A percentile compares a stretch with the other conserved stretches of the same genome.
These are phyloP conservation scores for Spathaspora sp. DNA, from an alignment of 1,139 yeast genomes.

Conservation along the genomic window DNA sequence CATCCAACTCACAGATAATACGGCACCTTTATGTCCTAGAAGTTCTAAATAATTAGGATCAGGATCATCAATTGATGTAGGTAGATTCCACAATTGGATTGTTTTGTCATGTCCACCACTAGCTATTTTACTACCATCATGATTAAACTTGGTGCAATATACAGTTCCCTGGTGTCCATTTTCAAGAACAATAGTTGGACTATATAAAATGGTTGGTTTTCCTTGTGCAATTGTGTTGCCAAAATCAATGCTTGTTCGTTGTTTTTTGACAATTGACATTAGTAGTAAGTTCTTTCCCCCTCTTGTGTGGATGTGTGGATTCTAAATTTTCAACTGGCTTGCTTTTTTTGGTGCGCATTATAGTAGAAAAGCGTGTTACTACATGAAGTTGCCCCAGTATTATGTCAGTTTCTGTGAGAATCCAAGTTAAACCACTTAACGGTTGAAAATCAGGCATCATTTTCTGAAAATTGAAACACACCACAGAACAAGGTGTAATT, in stretches of 20 bases:
- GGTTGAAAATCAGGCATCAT: too few relatives aligned
- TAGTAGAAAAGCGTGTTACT: too few relatives aligned
- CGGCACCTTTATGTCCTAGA: slow-evolving; percentile 51
- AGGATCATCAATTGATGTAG: slow-evolving; percentile 22
- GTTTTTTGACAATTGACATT: slow-evolving; percentile 1
- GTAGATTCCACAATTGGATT: slow-evolving; percentile 47
- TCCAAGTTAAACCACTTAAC: too few relatives aligned
- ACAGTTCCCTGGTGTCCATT: slow-evolving; percentile 52
- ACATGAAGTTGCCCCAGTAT: too few relatives aligned
- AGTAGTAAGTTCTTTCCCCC: background rate
- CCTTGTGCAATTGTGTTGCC: background rate
- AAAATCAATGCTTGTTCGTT: slow-evolving; percentile 1
- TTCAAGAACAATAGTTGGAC: slow-evolving; percentile 14
- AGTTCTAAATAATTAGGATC: slow-evolving; percentile 38
- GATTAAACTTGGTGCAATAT: slow-evolving; percentile 42
- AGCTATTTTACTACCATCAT: slow-evolving; percentile 43
- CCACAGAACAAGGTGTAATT: too few relatives aligned
- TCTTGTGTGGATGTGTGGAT: background rate
- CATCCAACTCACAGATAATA: slow-evolving; percentile 51
- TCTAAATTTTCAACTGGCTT: too few relatives aligned
- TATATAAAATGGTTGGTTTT: slow-evolving; percentile 5
- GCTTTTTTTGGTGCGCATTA: too few relatives aligned
- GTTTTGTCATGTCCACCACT: slow-evolving; percentile 54
- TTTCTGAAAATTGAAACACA: too few relatives aligned
- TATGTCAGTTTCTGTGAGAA: too few relatives aligned